Evolutionary conservation across 805 yeast genomes (phyloP).

Genomic region (Lipomyces chichibuensis): DNA sequence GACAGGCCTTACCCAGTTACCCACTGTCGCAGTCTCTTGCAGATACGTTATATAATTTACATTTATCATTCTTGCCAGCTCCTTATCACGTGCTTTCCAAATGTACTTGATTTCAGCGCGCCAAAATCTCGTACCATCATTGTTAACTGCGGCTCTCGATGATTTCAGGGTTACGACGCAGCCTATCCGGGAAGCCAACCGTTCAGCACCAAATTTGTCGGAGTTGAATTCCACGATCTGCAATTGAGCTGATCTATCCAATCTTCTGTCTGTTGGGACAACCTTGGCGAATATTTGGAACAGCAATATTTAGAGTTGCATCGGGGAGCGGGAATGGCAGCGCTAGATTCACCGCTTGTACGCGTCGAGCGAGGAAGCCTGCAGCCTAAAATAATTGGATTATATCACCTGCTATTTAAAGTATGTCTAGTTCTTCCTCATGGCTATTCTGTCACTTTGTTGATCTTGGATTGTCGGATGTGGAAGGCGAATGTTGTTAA

Average conservation of each 20-base stretch:
- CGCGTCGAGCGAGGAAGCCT: slow-evolving; percentile 39
- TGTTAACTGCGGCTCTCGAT: not conserved
- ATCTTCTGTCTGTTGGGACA: not conserved
- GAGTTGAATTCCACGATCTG: not conserved
- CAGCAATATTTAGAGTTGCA: not conserved
- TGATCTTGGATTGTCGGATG: not conserved
- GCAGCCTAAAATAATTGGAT: slow-evolving; percentile 44
- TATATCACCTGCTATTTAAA: slow-evolving; percentile 44
- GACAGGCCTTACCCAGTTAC: not conserved
- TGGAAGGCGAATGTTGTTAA: not conserved
- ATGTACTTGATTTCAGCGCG: no score
- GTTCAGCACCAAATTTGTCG: not conserved
- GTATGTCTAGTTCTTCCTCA: slow-evolving; percentile 23
- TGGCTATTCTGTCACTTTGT: not conserved
- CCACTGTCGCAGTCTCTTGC: no score
- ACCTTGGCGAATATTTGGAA: not conserved
- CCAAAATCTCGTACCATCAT: no score
- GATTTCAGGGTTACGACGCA: not conserved
- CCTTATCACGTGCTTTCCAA: not conserved
- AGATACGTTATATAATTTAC: not conserved
- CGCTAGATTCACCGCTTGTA: slow-evolving; percentile 41
- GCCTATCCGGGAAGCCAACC: not conserved
- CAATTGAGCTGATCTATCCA: not conserved
- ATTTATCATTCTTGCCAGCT: no score
- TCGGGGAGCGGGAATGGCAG: slow-evolving; percentile 20